A percentile compares a stretch with the other conserved stretches of the same genome.
These are phyloP conservation scores for Cicer bijugum DNA, from an alignment of 306 rosid genomes.

Conservation along the genomic window DNA sequence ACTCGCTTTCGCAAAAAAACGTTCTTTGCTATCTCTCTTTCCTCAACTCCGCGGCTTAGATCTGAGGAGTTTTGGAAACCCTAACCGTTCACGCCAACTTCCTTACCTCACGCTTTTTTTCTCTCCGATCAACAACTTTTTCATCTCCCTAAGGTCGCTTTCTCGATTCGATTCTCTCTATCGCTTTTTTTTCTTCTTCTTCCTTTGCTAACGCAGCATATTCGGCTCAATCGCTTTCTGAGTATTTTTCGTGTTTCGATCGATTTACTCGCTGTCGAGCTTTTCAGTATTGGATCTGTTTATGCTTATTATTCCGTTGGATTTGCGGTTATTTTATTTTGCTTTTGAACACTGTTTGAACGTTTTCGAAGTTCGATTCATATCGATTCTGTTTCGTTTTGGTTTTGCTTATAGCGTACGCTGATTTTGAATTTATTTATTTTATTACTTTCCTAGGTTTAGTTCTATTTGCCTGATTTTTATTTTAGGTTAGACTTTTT, in stretches of 20 bases:
- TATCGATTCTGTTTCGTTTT: background rate
- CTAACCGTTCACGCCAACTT: conserved; percentile 44
- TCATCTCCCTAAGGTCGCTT: conserved; percentile 30
- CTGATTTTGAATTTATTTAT: background rate
- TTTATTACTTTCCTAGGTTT: background rate
- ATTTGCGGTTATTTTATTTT: background rate
- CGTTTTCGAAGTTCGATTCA: background rate
- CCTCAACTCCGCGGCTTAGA: conserved; percentile 74
- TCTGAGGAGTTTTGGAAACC: conserved; percentile 84
- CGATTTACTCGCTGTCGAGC: background rate
- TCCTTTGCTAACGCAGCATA: background rate
- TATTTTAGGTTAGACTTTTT: background rate
- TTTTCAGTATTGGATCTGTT: conserved; percentile 46
- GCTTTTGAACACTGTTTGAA: background rate
- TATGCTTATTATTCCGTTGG: background rate
- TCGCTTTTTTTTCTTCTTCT: background rate
- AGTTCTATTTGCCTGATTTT: conserved; percentile 15
- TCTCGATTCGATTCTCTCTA: background rate
- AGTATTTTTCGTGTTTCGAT: background rate
- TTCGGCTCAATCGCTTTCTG: background rate
- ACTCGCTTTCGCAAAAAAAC: conserved; percentile 34
- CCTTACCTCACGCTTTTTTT: background rate
- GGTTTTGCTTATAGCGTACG: background rate
- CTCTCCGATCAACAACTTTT: conserved; percentile 42
- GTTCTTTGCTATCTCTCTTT: conserved; percentile 39